Base-by-base conservation (phyloP, 2,329 filamentous ascomycete species). In the Diplocarpon mali region DNA sequence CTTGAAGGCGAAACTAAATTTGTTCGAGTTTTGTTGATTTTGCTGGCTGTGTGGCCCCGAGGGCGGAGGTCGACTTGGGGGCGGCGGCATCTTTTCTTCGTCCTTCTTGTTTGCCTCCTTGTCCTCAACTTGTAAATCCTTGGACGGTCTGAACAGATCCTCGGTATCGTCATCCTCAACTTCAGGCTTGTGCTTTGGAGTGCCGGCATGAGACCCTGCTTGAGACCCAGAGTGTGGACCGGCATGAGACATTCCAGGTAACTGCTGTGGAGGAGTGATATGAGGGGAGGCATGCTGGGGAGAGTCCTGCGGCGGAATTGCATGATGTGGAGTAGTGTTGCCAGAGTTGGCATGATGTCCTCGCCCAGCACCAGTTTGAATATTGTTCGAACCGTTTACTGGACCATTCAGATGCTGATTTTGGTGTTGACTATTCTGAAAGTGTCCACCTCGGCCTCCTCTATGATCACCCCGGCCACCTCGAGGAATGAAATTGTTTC, bases 1-100 rank as follows among this genome's bases (percentile, higher is more conserved):
- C 62, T 95, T 95, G 64, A 96, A 87, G 1, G 88, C 87, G 62
- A 96, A 96, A 62, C 87, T 93, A 59, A 95, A 93, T 65, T 90
- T 92, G 36, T 78, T 78, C 39, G 61, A 60, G 41, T 56, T 58
- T 43, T 61, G 40, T 35, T 58, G 20, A 7, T 24, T 24, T 4
- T 24, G 20, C 20, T 24, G 58, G 31, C 47, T 57, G 43, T 68
- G 66, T 1, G 66, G 63, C 13, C 63, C 62, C 3, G 67, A 65
- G 29, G 71, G 67, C 11, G 66, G 61, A n/a, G 58, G 68, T 46
- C 75, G 73, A 45, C 64, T 69, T 10, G 76, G 70, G 15, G 73
- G 73, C 15, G 73, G 73, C 27, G 72, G 71, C 65, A 76, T 75
- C 43, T 70, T 67, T 45, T 74, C 70, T 16, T 65, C 60, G 38